phyloP scores from a whole-genome alignment of 1,284 basidiomycete species.

The Leccinum subfulvum region DNA sequence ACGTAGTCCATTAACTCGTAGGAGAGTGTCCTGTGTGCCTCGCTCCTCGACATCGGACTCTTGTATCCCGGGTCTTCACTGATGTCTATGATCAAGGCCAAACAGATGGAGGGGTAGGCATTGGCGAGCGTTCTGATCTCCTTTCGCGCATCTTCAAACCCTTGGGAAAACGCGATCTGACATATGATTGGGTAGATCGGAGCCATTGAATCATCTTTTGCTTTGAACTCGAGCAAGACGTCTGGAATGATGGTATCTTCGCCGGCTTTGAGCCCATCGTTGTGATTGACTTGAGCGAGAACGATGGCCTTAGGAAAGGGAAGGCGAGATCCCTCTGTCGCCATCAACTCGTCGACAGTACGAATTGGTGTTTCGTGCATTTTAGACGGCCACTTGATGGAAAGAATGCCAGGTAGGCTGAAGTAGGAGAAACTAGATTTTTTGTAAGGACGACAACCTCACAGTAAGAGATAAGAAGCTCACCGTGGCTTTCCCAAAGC shows the following conservation, averaged over 20 bases:
- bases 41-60: neutral
- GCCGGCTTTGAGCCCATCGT: neutral
- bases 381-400: neutral
- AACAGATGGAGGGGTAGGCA: neutral
- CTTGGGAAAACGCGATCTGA: neutral
- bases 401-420: neutral
- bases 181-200: neutral
- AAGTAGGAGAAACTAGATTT: neutral
- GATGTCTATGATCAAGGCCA: neutral
- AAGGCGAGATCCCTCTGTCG: neutral
- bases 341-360: neutral
- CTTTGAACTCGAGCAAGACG: neutral
- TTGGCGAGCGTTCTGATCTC: neutral
- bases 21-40: neutral
- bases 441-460: neutral
- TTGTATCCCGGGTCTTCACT: neutral
- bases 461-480: neutral
- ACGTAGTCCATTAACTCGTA: neutral
- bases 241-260: neutral
- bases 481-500: neutral
- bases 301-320: neutral
- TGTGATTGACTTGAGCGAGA: neutral
- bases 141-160: neutral
- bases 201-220: neutral
- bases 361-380: neutral